Percentiles rank a stretch among this genome's conserved stretches.
Conservation (phyloP, 192 early-diverging fungal species). For the Linnemannia zychae region DNA sequence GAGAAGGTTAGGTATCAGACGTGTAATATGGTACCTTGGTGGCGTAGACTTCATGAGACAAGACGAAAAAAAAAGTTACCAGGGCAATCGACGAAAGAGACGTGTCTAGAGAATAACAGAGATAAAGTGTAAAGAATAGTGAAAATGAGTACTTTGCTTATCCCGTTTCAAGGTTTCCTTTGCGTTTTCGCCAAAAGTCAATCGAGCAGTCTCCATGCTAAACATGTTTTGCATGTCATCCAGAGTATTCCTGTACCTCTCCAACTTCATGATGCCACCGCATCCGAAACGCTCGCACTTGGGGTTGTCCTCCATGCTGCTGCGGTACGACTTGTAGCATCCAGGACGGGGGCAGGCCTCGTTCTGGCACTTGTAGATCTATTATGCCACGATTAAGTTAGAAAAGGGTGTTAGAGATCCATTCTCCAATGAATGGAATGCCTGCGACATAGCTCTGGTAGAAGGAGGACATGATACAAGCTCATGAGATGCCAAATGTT, state of each 20-base stretch:
- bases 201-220: neutral
- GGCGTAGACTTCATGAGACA: neutral
- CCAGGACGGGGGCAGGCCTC: constrained; percentile 94
- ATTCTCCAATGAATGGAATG: neutral
- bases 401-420: neutral
- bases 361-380: constrained; percentile 98
- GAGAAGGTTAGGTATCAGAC: neutral
- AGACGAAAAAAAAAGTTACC: constrained; percentile 59
- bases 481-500: no score
- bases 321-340: constrained; percentile 92
- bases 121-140: neutral
- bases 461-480: no score
- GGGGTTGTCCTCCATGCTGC: constrained; percentile 87
- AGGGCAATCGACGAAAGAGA: constrained; percentile 99
- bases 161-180: neutral
- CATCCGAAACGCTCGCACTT: constrained; percentile 91
- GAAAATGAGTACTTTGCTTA: neutral
- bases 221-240: neutral
- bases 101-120: constrained; percentile 72
- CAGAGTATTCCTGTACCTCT: constrained; percentile 62
- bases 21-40: neutral
- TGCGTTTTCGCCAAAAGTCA: neutral
- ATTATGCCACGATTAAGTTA: neutral
- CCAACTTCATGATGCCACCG: constrained; percentile 86
- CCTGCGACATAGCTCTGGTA: no score